phyloP scores from a whole-genome alignment of 75 land plant species.

The Selaginella moellendorffii region DNA sequence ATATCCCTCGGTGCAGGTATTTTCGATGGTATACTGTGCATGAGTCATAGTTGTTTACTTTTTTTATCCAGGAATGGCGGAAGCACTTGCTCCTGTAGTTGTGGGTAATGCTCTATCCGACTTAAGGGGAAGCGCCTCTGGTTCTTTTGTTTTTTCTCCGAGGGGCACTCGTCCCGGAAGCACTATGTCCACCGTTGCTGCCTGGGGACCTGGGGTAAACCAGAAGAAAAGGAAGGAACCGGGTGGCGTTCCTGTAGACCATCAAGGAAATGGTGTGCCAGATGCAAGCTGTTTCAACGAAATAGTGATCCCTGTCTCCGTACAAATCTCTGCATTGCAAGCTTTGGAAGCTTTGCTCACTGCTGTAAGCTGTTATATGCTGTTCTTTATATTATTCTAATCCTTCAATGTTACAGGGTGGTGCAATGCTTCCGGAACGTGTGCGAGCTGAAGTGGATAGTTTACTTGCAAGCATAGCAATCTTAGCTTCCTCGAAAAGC shows the following conservation, averaged over 20 bases:
- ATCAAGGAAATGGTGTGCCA: conserved; percentile 10
- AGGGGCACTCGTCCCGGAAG: conserved; percentile 11
- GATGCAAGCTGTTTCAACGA: conserved; percentile 11
- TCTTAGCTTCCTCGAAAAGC: conserved; percentile 29
- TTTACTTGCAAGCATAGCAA: conserved; percentile 48
- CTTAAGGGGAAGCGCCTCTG: conserved; percentile 29
- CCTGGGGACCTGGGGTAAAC: conserved; percentile 10
- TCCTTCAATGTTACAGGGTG: conserved; percentile 39
- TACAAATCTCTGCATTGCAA: conserved; percentile 64
- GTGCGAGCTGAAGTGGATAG: conserved; percentile 63
- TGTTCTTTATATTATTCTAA: background rate
- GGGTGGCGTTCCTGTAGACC: conserved; percentile 18
- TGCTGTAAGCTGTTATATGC: conserved; percentile 37
- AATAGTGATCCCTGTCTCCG: conserved; percentile 22
- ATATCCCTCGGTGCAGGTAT: conserved; percentile 76
- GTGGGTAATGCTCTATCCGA: conserved; percentile 56
- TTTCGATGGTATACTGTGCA: background rate
- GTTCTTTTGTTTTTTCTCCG: conserved; percentile 10
- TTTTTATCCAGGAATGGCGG: conserved; percentile 49
- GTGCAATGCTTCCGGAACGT: conserved; percentile 45
- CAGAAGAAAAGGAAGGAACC: conserved; percentile 51
- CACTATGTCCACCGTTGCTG: conserved; percentile 11
- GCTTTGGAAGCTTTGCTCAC: conserved; percentile 68
- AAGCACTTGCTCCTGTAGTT: conserved; percentile 46
- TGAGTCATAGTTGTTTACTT: background rate